Percentiles rank a stretch among this genome's conserved stretches.
phyloP scores from a whole-genome alignment of 805 yeast species.

The Zygosaccharomyces lentus region DNA sequence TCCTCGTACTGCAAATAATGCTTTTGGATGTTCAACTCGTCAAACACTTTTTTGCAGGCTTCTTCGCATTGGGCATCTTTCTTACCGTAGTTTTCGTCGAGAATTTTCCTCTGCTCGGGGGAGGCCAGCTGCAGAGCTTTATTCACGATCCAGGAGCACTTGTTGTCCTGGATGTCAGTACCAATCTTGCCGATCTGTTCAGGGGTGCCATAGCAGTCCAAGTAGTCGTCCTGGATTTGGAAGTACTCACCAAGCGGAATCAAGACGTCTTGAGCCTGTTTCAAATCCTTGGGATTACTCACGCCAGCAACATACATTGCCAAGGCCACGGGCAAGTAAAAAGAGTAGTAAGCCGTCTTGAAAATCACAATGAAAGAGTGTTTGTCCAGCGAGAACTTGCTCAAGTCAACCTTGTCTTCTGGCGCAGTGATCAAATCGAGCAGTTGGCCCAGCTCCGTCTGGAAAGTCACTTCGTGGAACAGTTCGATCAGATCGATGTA shows the following conservation, averaged over 20 bases:
- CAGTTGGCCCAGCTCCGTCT: slow-evolving; percentile 95
- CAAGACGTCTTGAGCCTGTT: slow-evolving; percentile 82
- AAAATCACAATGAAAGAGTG: slow-evolving; percentile 93
- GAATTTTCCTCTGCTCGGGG: slow-evolving; percentile 73
- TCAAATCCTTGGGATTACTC: slow-evolving; percentile 62
- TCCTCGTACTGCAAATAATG: slow-evolving; percentile 83
- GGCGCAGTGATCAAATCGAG: slow-evolving; percentile 96
- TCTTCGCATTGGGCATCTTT: slow-evolving; percentile 69
- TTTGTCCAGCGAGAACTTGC: slow-evolving; percentile 79
- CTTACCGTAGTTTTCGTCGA: slow-evolving; percentile 88
- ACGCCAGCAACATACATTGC: slow-evolving; percentile 93
- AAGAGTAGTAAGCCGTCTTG: slow-evolving; percentile 96
- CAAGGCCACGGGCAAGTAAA: slow-evolving; percentile 94
- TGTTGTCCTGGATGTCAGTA: slow-evolving; percentile 96
- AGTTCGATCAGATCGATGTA: slow-evolving; percentile 88
- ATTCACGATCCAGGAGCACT: slow-evolving; percentile 96
- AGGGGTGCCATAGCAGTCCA: slow-evolving; percentile 96
- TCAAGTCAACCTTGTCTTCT: slow-evolving; percentile 86
- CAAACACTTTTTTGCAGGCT: slow-evolving; percentile 66
- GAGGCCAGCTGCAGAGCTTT: slow-evolving; percentile 77
- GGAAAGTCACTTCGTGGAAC: slow-evolving; percentile 96
- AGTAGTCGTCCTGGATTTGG: slow-evolving; percentile 96
- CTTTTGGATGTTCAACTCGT: slow-evolving; percentile 64
- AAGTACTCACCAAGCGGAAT: slow-evolving; percentile 96
- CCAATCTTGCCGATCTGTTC: slow-evolving; percentile 98